These are phyloP conservation scores for Cryptosporidium sp. DNA, from an alignment of 169 alveolate species.

Conservation along the genomic window DNA sequence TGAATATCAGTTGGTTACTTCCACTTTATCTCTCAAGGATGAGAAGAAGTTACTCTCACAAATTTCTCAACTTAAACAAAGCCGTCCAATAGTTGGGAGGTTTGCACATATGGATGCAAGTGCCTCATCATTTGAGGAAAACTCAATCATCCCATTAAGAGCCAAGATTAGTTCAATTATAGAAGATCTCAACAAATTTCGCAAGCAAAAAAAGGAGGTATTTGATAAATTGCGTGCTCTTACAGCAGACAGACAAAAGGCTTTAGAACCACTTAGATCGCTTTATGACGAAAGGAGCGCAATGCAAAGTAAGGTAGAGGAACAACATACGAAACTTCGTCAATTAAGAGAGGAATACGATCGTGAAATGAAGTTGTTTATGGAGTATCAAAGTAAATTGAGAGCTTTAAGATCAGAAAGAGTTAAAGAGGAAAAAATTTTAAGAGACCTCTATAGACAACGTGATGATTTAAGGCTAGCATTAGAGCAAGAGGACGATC, in stretches of 20 bases:
- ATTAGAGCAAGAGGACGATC: constrained; percentile 68
- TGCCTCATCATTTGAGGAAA: constrained; percentile 74
- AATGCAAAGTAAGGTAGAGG: constrained; percentile 72
- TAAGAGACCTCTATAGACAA: constrained; percentile 67
- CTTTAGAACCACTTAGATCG: constrained; percentile 72
- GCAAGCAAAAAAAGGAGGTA: constrained; percentile 67
- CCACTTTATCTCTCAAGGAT: constrained; percentile 62
- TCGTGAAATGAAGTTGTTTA: constrained; percentile 56
- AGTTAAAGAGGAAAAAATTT: constrained; percentile 50
- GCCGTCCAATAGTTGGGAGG: constrained; percentile 62
- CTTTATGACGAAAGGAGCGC: constrained; percentile 71
- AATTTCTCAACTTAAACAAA: constrained; percentile 72
- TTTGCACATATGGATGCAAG: constrained; percentile 76
- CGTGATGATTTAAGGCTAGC: constrained; percentile 67
- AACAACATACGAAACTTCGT: constrained; percentile 56
- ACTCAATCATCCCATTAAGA: constrained; percentile 59
- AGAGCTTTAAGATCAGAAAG: constrained; percentile 57
- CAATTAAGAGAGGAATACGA: constrained; percentile 62
- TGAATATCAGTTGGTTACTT: constrained; percentile 71
- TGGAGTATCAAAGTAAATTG: constrained; percentile 54
- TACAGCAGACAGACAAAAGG: constrained; percentile 67
- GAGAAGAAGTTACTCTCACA: constrained; percentile 51
- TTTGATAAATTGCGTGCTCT: constrained; percentile 50
- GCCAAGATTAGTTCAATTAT: constrained; percentile 56
- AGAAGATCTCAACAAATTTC: constrained; percentile 64